phyloP scores from a whole-genome alignment of 306 rosid species.

The Quercus robur region DNA sequence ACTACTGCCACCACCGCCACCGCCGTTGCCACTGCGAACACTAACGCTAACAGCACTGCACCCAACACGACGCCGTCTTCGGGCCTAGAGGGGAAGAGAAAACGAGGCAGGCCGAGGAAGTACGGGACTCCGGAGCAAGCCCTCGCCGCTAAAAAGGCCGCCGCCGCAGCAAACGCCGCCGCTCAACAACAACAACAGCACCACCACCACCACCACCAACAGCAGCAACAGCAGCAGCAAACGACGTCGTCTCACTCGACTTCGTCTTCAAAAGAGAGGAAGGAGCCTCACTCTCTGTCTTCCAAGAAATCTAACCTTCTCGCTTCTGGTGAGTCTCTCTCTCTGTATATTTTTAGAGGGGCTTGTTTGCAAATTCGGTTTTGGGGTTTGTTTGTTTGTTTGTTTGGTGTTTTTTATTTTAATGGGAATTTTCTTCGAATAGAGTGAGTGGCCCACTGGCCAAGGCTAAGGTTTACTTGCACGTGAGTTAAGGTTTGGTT shows the following conservation, averaged over 20 bases:
- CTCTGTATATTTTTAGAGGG: not conserved
- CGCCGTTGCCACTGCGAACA: no score
- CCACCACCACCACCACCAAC: accelerated
- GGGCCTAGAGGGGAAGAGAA: slow-evolving; percentile 38
- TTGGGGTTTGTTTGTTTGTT: not conserved
- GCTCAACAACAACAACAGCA: not conserved
- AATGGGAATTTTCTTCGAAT: no score
- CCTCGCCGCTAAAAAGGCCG: slow-evolving; percentile 82
- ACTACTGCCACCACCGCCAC: no score
- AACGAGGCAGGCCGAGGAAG: slow-evolving; percentile 89
- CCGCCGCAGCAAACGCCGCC: slow-evolving; percentile 4
- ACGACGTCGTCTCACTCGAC: slow-evolving; percentile 66
- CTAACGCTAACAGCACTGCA: no score
- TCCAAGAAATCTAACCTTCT: slow-evolving; percentile 62
- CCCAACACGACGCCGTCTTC: slow-evolving; percentile 4
- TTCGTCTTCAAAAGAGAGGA: slow-evolving; percentile 49
- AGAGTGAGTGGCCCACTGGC: no score
- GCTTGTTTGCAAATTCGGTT: not conserved
- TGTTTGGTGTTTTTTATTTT: not conserved
- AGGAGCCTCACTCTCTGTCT: slow-evolving; percentile 31
- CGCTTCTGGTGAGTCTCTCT: slow-evolving; percentile 43
- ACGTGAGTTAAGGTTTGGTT: no score
- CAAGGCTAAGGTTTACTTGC: no score
- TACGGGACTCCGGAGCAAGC: slow-evolving; percentile 88
- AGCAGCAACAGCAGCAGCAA: not conserved